Evolutionary conservation across 2,329 filamentous ascomycete species (phyloP), one percentile per base, ranked within the genome.

Genomic region (Pestalotiopsis sp.): DNA sequence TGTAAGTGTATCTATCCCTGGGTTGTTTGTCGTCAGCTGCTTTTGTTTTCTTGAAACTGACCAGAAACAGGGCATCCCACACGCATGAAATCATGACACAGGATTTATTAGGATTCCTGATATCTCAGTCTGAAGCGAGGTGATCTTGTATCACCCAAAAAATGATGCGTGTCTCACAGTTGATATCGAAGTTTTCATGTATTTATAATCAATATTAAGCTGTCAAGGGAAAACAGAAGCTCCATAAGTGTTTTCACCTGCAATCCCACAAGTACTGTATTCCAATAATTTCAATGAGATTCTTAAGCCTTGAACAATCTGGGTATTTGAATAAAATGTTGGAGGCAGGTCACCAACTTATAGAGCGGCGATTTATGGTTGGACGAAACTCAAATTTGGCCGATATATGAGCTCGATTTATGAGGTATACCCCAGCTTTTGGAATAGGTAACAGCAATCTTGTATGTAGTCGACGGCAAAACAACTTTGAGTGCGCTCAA

Each of bases 1-100:
- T 72, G 71, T 71, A 58, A 69, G 72, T 68, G 4, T 9, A 52
- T 9, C n/a, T n/a, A n/a, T 52, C 7, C 10, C 14, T 44, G 1
- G 11, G 13, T 6, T 44, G 11, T 5, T 44, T 44, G 11, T 44
- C 13, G 11, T 44, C 17, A 14, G 4, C 40, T 44, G 2, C 30
- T 44, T 44, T 44, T 44, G 11, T 44, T 13, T 1, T 44, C 13
- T 14, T n/a, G 10, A 17, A 52, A n/a, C 44, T 52, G 10, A 52
- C 44, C 44, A 22, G 44, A 7, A 52, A 9, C 2, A 52, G 44
- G 44, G 44, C 44, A 52, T 52, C 44, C 10, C 44, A 52, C n/a
- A 52, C 44, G 6, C 44, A 52, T 20, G 44, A 52, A 9, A 52
- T 52, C n/a, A 52, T 52, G 44, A 52, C 44, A 52, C 44, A 52